Conservation (phyloP, 139 green algal genomes). For the Limnomonas spitsbergensis region DNA sequence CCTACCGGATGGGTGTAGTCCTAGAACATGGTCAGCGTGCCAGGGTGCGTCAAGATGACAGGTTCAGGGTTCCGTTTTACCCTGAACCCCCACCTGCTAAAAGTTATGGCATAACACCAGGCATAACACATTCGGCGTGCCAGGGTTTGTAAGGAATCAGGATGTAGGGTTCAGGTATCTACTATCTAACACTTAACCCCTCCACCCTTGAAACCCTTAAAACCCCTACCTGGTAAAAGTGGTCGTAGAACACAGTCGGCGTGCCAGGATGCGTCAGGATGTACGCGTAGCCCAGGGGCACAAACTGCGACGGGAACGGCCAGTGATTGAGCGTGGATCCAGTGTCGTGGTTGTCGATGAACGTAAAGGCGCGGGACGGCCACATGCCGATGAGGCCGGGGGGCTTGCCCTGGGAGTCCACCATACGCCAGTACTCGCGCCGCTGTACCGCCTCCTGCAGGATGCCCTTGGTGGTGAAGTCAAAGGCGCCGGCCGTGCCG, state of each 20-base stretch:
- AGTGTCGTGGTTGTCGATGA: conserved; percentile 95
- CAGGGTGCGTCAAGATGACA: no score
- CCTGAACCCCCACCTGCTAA: no score
- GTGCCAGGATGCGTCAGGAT: conserved; percentile 91
- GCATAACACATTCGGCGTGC: neutral
- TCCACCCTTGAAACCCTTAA: no score
- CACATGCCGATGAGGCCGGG: conserved; percentile 82
- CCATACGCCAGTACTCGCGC: conserved; percentile 88
- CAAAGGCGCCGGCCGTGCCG: conserved; percentile 86
- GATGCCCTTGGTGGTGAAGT: conserved; percentile 97
- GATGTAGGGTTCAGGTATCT: neutral
- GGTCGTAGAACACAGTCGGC: conserved; percentile 88
- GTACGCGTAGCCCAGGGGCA: conserved; percentile 88
- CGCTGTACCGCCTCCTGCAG: conserved; percentile 87
- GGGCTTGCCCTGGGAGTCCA: conserved; percentile 55
- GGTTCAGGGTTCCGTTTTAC: no score
- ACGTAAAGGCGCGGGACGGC: conserved; percentile 86
- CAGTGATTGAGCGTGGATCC: conserved; percentile 81
- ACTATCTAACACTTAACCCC: no score
- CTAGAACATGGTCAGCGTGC: no score
- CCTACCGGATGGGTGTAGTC: no score
- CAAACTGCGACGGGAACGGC: conserved; percentile 69
- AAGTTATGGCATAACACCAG: no score
- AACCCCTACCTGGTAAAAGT: conserved; percentile 46
- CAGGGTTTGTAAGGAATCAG: neutral